These are phyloP conservation scores for Colletotrichum nymphaeae DNA, from an alignment of 2,329 filamentous ascomycete species.

Conservation along the genomic window DNA sequence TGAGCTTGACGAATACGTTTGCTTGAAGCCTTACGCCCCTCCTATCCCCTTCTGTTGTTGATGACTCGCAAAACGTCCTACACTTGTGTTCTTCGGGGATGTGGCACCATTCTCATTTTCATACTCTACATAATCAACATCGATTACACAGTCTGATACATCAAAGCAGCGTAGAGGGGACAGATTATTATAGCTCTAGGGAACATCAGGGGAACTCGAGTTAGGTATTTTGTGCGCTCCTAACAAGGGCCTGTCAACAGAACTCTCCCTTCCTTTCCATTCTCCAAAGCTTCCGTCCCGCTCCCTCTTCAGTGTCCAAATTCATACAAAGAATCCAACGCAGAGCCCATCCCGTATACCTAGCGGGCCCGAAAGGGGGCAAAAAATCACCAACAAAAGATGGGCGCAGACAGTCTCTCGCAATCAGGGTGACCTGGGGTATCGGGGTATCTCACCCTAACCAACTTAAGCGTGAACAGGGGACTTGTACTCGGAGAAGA, in stretches of 20 bases:
- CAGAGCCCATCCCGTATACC: conserved; percentile 19
- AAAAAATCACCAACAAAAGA: background rate
- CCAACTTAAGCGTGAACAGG: conserved; percentile 28
- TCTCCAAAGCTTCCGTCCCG: background rate
- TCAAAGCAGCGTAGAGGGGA: background rate
- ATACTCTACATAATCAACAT: background rate
- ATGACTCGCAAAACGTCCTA: background rate
- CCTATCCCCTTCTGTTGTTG: background rate
- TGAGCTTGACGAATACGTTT: too few species aligned
- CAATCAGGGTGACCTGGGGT: conserved; percentile 12
- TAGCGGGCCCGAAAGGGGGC: background rate
- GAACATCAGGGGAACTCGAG: conserved; percentile 18
- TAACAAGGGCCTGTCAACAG: conserved; percentile 4
- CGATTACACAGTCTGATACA: background rate
- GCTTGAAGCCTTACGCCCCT: too few species aligned
- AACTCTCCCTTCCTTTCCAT: background rate
- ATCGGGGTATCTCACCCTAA: conserved; percentile 32
- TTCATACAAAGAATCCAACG: conserved; percentile 10
- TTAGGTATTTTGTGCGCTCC: conserved; percentile 22
- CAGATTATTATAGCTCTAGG: conserved; percentile 25
- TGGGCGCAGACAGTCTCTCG: background rate
- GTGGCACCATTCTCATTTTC: background rate
- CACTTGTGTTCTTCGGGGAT: background rate
- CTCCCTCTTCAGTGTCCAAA: conserved; percentile 6
- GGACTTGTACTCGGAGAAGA: conserved; percentile 33